Base-by-base conservation (phyloP, 2,329 filamentous ascomycete genomes). In the Lecanicillium sp. region DNA sequence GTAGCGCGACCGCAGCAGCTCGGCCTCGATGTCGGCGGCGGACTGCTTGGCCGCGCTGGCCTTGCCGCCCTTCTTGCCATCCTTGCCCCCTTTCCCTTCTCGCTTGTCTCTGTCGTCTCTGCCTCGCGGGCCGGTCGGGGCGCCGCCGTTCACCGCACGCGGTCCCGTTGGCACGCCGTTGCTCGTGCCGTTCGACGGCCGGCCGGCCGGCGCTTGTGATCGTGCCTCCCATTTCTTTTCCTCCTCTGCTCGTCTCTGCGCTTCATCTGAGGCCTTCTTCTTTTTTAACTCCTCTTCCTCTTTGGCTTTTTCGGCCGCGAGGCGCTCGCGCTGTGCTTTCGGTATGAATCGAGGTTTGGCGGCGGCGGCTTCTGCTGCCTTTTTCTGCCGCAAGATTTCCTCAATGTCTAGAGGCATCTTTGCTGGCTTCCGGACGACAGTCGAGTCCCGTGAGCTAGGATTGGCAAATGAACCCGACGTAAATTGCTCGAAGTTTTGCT, bases 311-410 rank as follows among this genome's bases (percentile, higher is more conserved):
- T 94, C 87, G 14, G 88, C 73, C 24, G 88, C 89, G 21, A 94
- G 67, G 51, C 82, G 79, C 63, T 95, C 89, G 48, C 90, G 79
- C 64, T 95, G 79, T 26, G 86, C 84, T 70, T 87, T 93, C 4
- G 87, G 86, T 19, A 95, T 71, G 62, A 94, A 95, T 64, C 88
- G 90, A 5, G 90, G 90, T 74, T 93, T 95, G 48, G 87, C 79
- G 9, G 88, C 85, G 14, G 86, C 88, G 29, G 86, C 86, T 67
- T 93, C 88, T 23, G 87, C 85, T 52, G 87, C 88, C 62, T 86
- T 87, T 74, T 94, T 94, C 69, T 90, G 86, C 56, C 82, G 81
- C 19, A 95, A 69, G 4, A 95, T 77, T 58, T 95, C 87, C 66
- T 95, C 90, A 49, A 95, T 84, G 62, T 88, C 90, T 40, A 95